Conservation (phyloP, 2,329 filamentous ascomycete genomes). For the Fusarium sp. region DNA sequence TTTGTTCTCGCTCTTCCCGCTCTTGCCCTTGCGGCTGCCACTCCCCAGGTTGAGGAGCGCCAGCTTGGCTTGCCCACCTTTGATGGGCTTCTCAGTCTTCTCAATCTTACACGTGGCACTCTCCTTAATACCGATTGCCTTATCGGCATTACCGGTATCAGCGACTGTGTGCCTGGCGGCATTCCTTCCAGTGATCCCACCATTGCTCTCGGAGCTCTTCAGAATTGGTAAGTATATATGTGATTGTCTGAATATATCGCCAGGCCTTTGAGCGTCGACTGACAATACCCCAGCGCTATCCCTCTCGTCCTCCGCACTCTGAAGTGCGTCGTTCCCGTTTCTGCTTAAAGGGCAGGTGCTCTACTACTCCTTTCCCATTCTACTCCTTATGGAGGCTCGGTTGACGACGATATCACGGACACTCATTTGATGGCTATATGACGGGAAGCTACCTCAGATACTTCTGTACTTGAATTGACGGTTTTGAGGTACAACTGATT, state of each 20-base stretch:
- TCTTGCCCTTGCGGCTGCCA: slow-evolving; percentile 24
- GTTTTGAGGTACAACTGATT: neutral
- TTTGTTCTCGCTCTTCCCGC: slow-evolving; percentile 18
- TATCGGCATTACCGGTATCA: fast-evolving
- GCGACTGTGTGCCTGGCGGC: fast-evolving
- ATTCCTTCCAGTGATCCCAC: too few relatives aligned
- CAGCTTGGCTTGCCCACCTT: neutral
- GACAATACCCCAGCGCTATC: too few relatives aligned
- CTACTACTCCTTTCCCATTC: neutral
- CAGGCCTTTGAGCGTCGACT: too few relatives aligned
- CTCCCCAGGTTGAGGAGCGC: slow-evolving; percentile 14
- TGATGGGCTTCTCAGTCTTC: too few relatives aligned
- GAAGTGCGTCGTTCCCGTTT: too few relatives aligned
- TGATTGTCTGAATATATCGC: too few relatives aligned
- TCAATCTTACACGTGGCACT: too few relatives aligned
- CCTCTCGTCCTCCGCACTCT: too few relatives aligned
- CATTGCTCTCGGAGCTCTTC: too few relatives aligned
- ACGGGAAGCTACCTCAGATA: neutral
- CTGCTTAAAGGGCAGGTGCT: too few relatives aligned
- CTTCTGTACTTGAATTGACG: slow-evolving; percentile 14
- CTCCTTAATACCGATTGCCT: neutral
- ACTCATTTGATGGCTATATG: too few relatives aligned
- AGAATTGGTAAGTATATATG: too few relatives aligned
- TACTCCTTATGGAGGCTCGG: neutral
- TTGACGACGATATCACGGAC: neutral